Base-by-base conservation (phyloP, 108 stramenopile genomes). In the Pinguiococcus pyrenoidosus region DNA sequence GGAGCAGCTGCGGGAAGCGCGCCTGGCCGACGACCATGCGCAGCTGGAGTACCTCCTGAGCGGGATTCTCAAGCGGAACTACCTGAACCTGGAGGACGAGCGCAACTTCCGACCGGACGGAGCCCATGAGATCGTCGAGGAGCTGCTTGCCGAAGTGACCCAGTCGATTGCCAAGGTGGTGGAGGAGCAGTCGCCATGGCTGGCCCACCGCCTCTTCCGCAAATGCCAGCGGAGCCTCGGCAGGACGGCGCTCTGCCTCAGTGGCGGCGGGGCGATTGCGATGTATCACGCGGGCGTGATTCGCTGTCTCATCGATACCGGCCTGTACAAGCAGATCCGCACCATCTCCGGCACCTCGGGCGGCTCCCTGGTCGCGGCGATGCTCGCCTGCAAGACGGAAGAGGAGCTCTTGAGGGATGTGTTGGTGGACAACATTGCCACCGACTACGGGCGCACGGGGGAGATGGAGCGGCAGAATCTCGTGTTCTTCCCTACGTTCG, bases 261-360 rank as follows among this genome's bases (percentile, higher is more conserved):
- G 76, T 14, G 89, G 89, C 35, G 89, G 89, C 14, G 89, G 89
- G 29, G 82, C 41, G 13, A 84, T 60, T 41, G 81, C 85, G 23
- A 90, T 90, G 89, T 90, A 90, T 53, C 89, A 90, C 56, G 46
- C 84, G 4, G 89, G 89, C 18, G 78, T 82, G 14, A 73, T 90
- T 26, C 77, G 81, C 41, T 84, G 83, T 26, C 52, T 90, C 20
- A 72, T 86, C 18, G 79, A 86, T 32, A 62, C 72, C 0, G 68
- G 71, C 30, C 39, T 82, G 4, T 90, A 85, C 51, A 62, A 83
- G 25, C 66, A 81, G 12, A 81, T 89, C 34, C 68, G 79, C 42
- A 84, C 85, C 28, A 75, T 89, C 32, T 80, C 78, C 4, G 87
- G 87, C 27, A 86, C 87, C 10, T 85, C 84, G 0, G 87, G 87